Percentiles rank a stretch among this genome's conserved stretches.
These are phyloP conservation scores for Penicillium arizonense DNA, from an alignment of 495 filamentous ascomycete species.

Conservation along the genomic window DNA sequence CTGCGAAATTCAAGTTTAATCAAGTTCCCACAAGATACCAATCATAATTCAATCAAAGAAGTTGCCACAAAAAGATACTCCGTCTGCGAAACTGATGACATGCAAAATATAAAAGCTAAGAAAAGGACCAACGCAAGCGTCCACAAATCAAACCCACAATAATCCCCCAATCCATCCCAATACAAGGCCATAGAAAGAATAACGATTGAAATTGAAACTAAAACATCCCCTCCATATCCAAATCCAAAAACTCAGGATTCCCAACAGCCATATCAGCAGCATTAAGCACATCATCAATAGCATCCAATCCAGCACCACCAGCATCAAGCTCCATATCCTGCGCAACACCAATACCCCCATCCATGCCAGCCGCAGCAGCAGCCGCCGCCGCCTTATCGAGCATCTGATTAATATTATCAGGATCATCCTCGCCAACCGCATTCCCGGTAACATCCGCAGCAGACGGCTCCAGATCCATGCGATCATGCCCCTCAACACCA, in stretches of 20 bases:
- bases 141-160: not conserved
- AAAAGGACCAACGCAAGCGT: not conserved
- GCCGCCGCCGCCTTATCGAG: constrained; percentile 41
- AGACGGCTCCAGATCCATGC: constrained; percentile 34
- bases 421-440: constrained; percentile 25
- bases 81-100: no score
- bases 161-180: not conserved
- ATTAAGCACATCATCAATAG: constrained; percentile 48
- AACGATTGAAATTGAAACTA: constrained; percentile 1
- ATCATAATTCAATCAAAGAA: no score
- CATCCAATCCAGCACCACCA: constrained; percentile 32
- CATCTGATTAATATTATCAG: constrained; percentile 47
- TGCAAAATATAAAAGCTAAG: constrained; percentile 1
- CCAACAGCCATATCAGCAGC: constrained; percentile 47
- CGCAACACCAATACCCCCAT: constrained; percentile 18
- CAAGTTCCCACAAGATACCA: no score
- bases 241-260: constrained; percentile 49
- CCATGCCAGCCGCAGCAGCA: constrained; percentile 35
- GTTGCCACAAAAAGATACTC: no score
- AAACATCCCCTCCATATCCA: constrained; percentile 52
- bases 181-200: no score
- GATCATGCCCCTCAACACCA: constrained; percentile 31
- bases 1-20: no score
- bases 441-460: constrained; percentile 14
- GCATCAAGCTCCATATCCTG: constrained; percentile 32